Evolutionary conservation across 2,329 filamentous ascomycete species (phyloP).

Genomic region (Alternaria dauci): DNA sequence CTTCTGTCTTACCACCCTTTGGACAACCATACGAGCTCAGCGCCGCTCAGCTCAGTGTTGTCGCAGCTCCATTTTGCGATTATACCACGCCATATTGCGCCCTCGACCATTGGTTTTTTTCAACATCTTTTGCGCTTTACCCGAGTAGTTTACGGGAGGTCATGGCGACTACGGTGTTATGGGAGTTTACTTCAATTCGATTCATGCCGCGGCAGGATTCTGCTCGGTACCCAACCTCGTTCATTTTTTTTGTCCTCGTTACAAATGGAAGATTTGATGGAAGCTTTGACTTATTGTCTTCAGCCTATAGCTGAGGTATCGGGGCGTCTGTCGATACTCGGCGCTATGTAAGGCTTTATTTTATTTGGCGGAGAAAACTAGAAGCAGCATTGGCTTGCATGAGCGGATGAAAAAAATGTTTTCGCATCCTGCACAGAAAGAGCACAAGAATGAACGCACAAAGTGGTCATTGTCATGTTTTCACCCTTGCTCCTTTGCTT

Average conservation of each 20-base stretch:
- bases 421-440: neutral
- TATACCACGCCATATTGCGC: constrained; percentile 19
- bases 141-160: neutral
- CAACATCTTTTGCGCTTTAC: constrained; percentile 1
- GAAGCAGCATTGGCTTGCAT: constrained; percentile 5
- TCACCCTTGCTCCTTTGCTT: too few species aligned
- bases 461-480: neutral
- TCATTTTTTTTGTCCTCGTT: neutral
- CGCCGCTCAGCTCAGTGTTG: constrained; percentile 6
- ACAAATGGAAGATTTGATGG: neutral
- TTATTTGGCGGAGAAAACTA: constrained; percentile 4
- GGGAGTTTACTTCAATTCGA: constrained; percentile 5
- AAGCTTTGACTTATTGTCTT: neutral
- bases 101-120: constrained; percentile 4
- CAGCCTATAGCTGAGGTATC: constrained; percentile 11
- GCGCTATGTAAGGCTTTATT: constrained; percentile 10
- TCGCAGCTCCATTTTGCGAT: constrained; percentile 14
- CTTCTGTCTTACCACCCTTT: constrained; percentile 35
- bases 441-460: constrained; percentile 1
- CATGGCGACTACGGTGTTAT: constrained; percentile 8
- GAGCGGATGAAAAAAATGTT: neutral
- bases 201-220: constrained; percentile 5
- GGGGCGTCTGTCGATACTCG: constrained; percentile 1
- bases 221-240: neutral
- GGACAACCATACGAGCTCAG: constrained; percentile 11